phyloP scores from a whole-genome alignment of 371 early-diverging fungal species.

The Rhizomucor pusillus region DNA sequence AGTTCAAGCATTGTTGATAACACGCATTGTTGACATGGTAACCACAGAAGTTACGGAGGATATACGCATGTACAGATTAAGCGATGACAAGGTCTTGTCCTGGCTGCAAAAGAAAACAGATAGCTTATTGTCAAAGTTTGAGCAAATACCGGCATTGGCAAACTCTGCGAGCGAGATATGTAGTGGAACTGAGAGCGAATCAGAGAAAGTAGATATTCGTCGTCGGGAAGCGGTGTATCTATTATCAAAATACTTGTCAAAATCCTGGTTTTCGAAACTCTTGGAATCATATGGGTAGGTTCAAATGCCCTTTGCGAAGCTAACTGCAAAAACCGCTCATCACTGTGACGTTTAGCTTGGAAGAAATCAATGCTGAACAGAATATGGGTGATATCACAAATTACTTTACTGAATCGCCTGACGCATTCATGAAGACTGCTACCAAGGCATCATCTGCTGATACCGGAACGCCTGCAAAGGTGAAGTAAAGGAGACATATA shows the following conservation, averaged over 20 bases:
- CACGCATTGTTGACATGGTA: background rate
- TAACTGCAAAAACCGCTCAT: background rate
- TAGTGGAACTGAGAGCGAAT: background rate
- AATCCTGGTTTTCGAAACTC: background rate
- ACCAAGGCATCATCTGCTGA: background rate
- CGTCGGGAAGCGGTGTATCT: slow-evolving; percentile 2
- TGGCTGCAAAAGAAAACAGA: slow-evolving; percentile 7
- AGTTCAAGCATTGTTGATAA: too few relatives aligned
- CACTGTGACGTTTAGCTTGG: background rate
- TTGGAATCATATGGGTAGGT: background rate
- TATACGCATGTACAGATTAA: slow-evolving; percentile 7
- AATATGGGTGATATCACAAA: slow-evolving; percentile 1
- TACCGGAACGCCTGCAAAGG: background rate
- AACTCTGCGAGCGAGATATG: background rate
- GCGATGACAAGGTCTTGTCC: slow-evolving; percentile 3
- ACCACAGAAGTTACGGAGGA: background rate
- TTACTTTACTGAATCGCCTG: background rate
- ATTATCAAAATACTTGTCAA: slow-evolving; percentile 3
- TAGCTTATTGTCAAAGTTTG: background rate
- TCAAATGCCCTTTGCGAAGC: too few relatives aligned
- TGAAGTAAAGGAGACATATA: background rate
- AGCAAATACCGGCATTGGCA: background rate
- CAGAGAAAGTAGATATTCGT: background rate
- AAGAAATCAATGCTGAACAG: background rate
- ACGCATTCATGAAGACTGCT: background rate